Conservation (phyloP, 768 basidiomycete species). For the Mycena belliarum region DNA sequence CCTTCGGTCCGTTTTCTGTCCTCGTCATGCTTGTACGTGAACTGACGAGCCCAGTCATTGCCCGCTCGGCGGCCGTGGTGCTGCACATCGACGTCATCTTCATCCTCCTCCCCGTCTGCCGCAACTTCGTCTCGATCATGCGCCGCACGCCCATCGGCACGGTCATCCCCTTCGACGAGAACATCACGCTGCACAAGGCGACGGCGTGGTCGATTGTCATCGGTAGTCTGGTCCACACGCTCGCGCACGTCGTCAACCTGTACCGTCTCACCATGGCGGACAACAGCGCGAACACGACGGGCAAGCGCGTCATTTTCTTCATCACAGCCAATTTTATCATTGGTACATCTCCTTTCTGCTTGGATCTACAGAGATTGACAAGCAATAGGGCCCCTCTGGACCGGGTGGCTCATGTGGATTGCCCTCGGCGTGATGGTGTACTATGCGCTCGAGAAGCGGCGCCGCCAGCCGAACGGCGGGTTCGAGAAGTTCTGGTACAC, state of each 20-base stretch:
- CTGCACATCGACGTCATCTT: slow-evolving; percentile 91
- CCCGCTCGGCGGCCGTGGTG: slow-evolving; percentile 85
- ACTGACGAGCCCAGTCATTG: slow-evolving; percentile 57
- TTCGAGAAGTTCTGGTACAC: slow-evolving; percentile 93
- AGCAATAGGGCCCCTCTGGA: neutral
- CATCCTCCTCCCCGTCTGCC: slow-evolving; percentile 93
- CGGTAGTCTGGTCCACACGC: slow-evolving; percentile 73
- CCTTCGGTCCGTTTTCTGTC: slow-evolving; percentile 59
- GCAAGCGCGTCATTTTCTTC: slow-evolving; percentile 65
- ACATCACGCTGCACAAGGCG: slow-evolving; percentile 88
- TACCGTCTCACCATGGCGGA: slow-evolving; percentile 61
- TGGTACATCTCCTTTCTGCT: slow-evolving; percentile 35
- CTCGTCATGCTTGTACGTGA: neutral
- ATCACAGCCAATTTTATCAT: slow-evolving; percentile 77
- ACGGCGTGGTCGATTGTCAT: slow-evolving; percentile 89
- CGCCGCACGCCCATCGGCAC: slow-evolving; percentile 84
- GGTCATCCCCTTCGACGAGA: slow-evolving; percentile 92
- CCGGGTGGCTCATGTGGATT: slow-evolving; percentile 79
- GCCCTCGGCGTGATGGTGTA: slow-evolving; percentile 79
- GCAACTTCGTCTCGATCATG: slow-evolving; percentile 89
- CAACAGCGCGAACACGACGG: slow-evolving; percentile 51
- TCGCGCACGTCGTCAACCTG: slow-evolving; percentile 88
- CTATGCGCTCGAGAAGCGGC: slow-evolving; percentile 82
- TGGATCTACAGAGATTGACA: too few species aligned
- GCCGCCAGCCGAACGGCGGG: slow-evolving; percentile 50